Conservation (phyloP, 495 filamentous ascomycete genomes). For the Thermothielavioides terrestris region DNA sequence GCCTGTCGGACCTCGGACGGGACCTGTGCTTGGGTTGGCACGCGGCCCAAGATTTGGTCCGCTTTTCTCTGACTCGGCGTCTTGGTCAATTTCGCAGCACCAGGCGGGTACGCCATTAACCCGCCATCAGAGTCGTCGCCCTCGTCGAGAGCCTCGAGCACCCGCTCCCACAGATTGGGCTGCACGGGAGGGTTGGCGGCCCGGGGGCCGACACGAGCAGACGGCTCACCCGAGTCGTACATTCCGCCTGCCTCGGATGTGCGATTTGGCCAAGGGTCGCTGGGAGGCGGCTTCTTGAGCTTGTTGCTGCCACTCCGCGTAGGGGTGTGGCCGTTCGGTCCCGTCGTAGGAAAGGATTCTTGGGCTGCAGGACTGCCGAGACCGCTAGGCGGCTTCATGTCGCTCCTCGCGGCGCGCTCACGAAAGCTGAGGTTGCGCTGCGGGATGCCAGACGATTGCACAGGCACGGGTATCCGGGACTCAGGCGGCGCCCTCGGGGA, state of each 20-base stretch:
- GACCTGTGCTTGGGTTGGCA: constrained; percentile 3
- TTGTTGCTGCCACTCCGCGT: constrained; percentile 40
- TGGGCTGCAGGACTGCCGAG: constrained; percentile 17
- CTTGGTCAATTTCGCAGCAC: constrained; percentile 16
- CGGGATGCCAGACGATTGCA: constrained; percentile 23
- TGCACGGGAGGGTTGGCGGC: neutral
- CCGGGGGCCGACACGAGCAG: neutral
- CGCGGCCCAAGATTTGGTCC: constrained; percentile 22
- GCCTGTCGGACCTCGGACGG: constrained; percentile 1
- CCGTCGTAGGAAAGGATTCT: constrained; percentile 17
- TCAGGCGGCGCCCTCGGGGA: constrained; percentile 23
- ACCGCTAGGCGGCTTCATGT: constrained; percentile 23
- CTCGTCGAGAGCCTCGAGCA: neutral
- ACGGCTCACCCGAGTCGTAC: neutral
- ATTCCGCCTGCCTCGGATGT: constrained; percentile 26
- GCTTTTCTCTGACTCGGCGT: constrained; percentile 22
- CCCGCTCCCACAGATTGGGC: neutral
- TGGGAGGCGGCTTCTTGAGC: constrained; percentile 38
- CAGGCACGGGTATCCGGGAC: constrained; percentile 20
- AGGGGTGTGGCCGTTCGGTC: constrained; percentile 20
- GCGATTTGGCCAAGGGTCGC: constrained; percentile 29
- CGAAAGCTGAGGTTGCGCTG: constrained; percentile 44
- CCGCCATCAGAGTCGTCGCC: constrained; percentile 11
- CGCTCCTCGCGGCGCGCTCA: constrained; percentile 36
- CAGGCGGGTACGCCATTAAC: constrained; percentile 5